These are phyloP conservation scores for Jimgerdemannia flammicorona DNA, from an alignment of 192 early-diverging fungal species.

Conservation along the genomic window DNA sequence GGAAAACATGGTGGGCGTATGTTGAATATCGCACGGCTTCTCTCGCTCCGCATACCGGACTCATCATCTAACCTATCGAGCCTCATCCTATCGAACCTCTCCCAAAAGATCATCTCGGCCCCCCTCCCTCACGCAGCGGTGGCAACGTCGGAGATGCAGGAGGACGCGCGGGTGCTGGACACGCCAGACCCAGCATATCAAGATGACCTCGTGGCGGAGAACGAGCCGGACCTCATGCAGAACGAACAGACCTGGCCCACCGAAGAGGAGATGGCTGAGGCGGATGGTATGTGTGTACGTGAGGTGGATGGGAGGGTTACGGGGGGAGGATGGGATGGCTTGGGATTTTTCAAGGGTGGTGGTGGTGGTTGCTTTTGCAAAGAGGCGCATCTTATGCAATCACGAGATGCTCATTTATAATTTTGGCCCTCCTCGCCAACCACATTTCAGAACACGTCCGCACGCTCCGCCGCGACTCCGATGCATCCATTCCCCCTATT, in stretches of 20 bases:
- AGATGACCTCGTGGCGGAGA: constrained; percentile 83
- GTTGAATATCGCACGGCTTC: neutral
- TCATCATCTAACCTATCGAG: too few relatives aligned
- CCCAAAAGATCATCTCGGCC: constrained; percentile 14
- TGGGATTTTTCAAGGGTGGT: neutral
- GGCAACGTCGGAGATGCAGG: constrained; percentile 20
- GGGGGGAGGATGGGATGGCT: neutral
- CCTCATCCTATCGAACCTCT: too few relatives aligned
- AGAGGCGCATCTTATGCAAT: neutral
- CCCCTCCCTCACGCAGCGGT: neutral
- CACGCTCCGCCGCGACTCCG: neutral
- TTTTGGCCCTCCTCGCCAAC: neutral
- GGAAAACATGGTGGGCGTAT: neutral
- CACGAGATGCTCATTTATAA: neutral
- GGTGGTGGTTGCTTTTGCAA: too few relatives aligned
- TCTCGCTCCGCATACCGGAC: too few relatives aligned
- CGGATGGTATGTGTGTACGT: constrained; percentile 46
- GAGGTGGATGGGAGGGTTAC: neutral
- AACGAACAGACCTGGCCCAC: constrained; percentile 99
- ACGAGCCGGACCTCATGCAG: constrained; percentile 82
- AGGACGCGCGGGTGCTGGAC: constrained; percentile 55
- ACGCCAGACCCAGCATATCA: constrained; percentile 61
- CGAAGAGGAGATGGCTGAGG: constrained; percentile 87
- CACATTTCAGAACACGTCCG: constrained; percentile 23
- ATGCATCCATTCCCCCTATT: neutral